These are phyloP conservation scores for Hymenoscyphus repandus DNA, from an alignment of 2,329 filamentous ascomycete species.

Conservation along the genomic window DNA sequence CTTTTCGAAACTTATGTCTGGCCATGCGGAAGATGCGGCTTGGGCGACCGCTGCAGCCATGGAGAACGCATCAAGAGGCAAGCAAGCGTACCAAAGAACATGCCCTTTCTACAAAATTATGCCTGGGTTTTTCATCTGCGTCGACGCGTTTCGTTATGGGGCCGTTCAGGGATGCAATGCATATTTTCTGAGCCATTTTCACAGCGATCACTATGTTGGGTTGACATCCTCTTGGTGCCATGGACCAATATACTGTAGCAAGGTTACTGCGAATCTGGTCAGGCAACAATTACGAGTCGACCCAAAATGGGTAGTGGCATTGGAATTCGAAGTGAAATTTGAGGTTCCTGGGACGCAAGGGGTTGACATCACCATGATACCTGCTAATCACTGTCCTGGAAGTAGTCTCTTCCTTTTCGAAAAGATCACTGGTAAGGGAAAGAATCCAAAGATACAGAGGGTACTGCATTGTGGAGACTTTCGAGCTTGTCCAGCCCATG, in stretches of 20 bases:
- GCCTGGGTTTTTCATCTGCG: constrained; percentile 85
- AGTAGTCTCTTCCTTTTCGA: constrained; percentile 93
- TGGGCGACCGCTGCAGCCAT: constrained; percentile 83
- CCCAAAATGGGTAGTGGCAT: constrained; percentile 74
- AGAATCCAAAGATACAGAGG: constrained; percentile 60
- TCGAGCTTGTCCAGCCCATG: constrained; percentile 78
- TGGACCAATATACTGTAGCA: constrained; percentile 94
- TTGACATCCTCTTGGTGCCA: constrained; percentile 84
- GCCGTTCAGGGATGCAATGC: constrained; percentile 87
- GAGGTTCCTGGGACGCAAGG: constrained; percentile 80
- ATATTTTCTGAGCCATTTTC: constrained; percentile 96
- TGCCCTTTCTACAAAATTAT: constrained; percentile 99
- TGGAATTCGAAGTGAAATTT: constrained; percentile 77
- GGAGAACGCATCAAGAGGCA: constrained; percentile 73
- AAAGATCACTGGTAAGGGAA: constrained; percentile 61
- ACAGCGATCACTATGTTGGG: constrained; percentile 95
- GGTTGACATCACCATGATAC: constrained; percentile 87
- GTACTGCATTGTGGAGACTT: constrained; percentile 97
- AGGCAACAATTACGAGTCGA: constrained; percentile 81
- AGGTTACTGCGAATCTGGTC: constrained; percentile 84
- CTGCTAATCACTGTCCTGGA: constrained; percentile 93
- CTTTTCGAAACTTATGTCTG: constrained; percentile 90
- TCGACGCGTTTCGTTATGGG: constrained; percentile 94
- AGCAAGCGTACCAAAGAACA: constrained; percentile 79
- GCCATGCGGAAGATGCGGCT: constrained; percentile 81